Percentiles rank a stretch among this genome's conserved stretches.
phyloP scores from a whole-genome alignment of 805 yeast species.

The Maudiozyma bulderi region DNA sequence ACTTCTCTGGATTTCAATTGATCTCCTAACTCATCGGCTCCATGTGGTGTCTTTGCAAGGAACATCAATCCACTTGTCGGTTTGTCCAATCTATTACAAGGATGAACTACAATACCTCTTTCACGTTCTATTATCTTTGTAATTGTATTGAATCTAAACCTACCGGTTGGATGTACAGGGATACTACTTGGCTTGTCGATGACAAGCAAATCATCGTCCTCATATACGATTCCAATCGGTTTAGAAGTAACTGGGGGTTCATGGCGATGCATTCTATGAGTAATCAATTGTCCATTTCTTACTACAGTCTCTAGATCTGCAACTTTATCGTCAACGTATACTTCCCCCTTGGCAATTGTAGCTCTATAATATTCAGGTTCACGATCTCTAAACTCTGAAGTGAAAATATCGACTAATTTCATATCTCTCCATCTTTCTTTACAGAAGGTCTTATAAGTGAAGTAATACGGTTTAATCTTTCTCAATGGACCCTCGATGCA shows the following conservation, averaged over 20 bases:
- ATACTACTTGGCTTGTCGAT: slow-evolving; percentile 92
- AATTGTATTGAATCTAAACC: slow-evolving; percentile 64
- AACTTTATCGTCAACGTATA: slow-evolving; percentile 55
- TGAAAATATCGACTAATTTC: slow-evolving; percentile 70
- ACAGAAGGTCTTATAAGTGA: slow-evolving; percentile 84
- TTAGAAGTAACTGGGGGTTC: slow-evolving; percentile 70
- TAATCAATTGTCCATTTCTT: slow-evolving; percentile 72
- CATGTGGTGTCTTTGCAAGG: slow-evolving; percentile 69
- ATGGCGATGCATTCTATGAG: slow-evolving; percentile 75
- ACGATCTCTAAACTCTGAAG: slow-evolving; percentile 75
- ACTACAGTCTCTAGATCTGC: slow-evolving; percentile 60
- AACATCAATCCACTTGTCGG: slow-evolving; percentile 92
- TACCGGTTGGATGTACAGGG: slow-evolving; percentile 93
- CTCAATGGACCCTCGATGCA: slow-evolving; percentile 52
- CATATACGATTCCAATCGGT: slow-evolving; percentile 56
- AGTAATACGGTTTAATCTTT: slow-evolving; percentile 74
- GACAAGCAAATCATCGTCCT: slow-evolving; percentile 67
- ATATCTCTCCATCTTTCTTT: slow-evolving; percentile 86
- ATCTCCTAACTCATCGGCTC: slow-evolving; percentile 66
- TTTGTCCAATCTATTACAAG: slow-evolving; percentile 83
- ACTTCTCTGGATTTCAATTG: slow-evolving; percentile 69
- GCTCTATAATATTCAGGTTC: slow-evolving; percentile 54
- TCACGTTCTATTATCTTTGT: slow-evolving; percentile 72
- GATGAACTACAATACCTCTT: slow-evolving; percentile 47
- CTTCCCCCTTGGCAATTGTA: slow-evolving; percentile 53